These are phyloP conservation scores for Pythium rhizo-oryzae DNA, from an alignment of 352 stramenopile genomes.

Conservation along the genomic window DNA sequence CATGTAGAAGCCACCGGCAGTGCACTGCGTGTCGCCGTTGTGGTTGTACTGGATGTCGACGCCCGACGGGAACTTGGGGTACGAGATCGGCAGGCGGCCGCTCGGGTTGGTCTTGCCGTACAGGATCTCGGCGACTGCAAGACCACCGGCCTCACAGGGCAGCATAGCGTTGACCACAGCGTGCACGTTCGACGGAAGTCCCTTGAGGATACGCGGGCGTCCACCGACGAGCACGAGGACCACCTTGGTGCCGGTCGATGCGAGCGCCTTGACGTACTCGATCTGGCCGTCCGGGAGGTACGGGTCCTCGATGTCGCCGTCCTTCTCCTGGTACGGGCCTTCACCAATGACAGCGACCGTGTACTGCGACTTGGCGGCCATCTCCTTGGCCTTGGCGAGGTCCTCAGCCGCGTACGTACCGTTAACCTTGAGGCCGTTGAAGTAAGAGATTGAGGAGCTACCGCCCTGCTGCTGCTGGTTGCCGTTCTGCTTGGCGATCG, in stretches of 20 bases:
- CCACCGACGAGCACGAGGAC: conserved; percentile 82
- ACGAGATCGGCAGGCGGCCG: conserved; percentile 81
- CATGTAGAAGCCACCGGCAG: conserved; percentile 8
- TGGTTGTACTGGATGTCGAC: conserved; percentile 81
- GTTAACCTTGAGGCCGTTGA: conserved; percentile 58
- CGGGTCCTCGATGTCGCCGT: conserved; percentile 83
- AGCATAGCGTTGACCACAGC: conserved; percentile 84
- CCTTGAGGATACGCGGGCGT: conserved; percentile 75
- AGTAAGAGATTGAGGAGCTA: conserved; percentile 38
- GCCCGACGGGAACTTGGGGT: conserved; percentile 62
- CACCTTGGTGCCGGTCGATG: conserved; percentile 72
- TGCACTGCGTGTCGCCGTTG: conserved; percentile 39
- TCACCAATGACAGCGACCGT: conserved; percentile 85
- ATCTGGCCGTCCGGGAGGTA: conserved; percentile 64
- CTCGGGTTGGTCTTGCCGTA: conserved; percentile 84
- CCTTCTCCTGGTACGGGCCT: conserved; percentile 78
- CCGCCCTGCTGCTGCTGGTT: conserved; percentile 7
- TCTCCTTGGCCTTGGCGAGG: conserved; percentile 51
- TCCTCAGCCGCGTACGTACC: conserved; percentile 52
- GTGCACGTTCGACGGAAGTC: conserved; percentile 53
- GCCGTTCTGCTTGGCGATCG: conserved; percentile 20
- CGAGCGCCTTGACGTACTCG: conserved; percentile 70
- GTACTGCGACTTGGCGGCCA: conserved; percentile 55
- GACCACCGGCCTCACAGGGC: conserved; percentile 75
- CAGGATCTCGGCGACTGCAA: conserved; percentile 83